A percentile compares a stretch with the other conserved stretches of the same genome.
Evolutionary conservation across 1,139 yeast genomes (phyloP).

Genomic region (Yamadazyma mexicana): DNA sequence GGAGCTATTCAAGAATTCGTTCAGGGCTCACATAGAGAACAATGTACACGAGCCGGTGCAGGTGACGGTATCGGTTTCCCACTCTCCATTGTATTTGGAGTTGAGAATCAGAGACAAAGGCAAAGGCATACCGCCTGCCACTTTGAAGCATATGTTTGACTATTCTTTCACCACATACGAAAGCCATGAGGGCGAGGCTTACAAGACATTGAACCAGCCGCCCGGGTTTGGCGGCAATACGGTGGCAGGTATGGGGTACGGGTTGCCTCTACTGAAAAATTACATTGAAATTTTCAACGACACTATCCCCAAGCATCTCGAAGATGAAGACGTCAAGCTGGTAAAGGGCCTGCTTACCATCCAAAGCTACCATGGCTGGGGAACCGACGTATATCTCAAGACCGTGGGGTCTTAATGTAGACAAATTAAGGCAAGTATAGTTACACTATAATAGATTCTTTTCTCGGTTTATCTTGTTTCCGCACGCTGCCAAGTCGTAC

Average conservation of each 20-base stretch:
- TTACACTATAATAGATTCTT: not conserved
- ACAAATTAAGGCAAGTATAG: not conserved
- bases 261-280: slow-evolving; percentile 76
- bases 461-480: too few relatives aligned
- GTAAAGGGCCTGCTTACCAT: slow-evolving; percentile 68
- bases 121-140: slow-evolving; percentile 75
- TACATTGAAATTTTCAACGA: slow-evolving; percentile 48
- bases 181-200: slow-evolving; percentile 56
- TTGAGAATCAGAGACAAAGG: slow-evolving; percentile 84
- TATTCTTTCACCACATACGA: slow-evolving; percentile 83
- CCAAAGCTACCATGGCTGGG: slow-evolving; percentile 84
- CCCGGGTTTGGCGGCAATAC: slow-evolving; percentile 72
- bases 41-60: slow-evolving; percentile 59
- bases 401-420: slow-evolving; percentile 14
- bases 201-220: slow-evolving; percentile 62
- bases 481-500: too few relatives aligned
- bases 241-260: slow-evolving; percentile 97
- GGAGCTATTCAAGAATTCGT: slow-evolving; percentile 84
- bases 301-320: slow-evolving; percentile 19
- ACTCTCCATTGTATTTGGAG: slow-evolving; percentile 45
- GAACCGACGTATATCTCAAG: slow-evolving; percentile 53
- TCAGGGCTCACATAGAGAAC: slow-evolving; percentile 82
- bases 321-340: slow-evolving; percentile 12
- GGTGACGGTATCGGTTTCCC: slow-evolving; percentile 63
- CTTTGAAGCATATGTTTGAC: slow-evolving; percentile 70